These are phyloP conservation scores for Cladophialophora psammophila DNA, from an alignment of 2,329 filamentous ascomycete species.

Conservation along the genomic window DNA sequence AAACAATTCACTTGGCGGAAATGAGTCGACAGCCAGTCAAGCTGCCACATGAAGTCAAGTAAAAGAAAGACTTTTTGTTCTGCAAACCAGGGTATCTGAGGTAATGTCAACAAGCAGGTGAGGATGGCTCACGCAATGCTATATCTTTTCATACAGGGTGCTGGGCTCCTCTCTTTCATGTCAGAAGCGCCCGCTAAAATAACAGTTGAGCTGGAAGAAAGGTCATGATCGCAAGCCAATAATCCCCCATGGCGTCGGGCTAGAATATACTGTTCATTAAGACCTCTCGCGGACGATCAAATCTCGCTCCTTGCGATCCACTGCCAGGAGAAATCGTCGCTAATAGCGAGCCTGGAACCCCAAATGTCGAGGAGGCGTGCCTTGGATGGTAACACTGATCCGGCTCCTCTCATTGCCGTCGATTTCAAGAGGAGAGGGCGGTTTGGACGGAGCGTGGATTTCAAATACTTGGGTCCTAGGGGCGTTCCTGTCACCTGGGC, in stretches of 20 bases:
- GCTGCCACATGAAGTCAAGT: too few relatives aligned
- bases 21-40: too few relatives aligned
- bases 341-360: slow-evolving; percentile 31
- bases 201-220: neutral
- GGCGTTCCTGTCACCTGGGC: neutral
- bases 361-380: slow-evolving; percentile 28
- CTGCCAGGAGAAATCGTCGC: neutral
- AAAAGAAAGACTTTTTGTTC: slow-evolving; percentile 13
- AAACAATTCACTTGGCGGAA: too few relatives aligned
- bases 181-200: neutral
- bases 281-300: neutral
- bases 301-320: neutral
- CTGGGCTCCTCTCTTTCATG: neutral
- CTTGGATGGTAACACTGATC: slow-evolving; percentile 34
- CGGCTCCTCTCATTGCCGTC: slow-evolving; percentile 34
- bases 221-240: neutral
- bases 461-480: slow-evolving; percentile 21
- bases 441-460: slow-evolving; percentile 26
- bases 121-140: neutral
- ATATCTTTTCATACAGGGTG: neutral
- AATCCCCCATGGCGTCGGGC: neutral
- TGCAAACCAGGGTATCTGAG: slow-evolving; percentile 17
- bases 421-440: slow-evolving; percentile 34
- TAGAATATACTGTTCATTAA: slow-evolving; percentile 6
- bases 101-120: slow-evolving; percentile 8